Evolutionary conservation across 202 grass and related monocot genomes (phyloP).

Genomic region (Carex arenaria): DNA sequence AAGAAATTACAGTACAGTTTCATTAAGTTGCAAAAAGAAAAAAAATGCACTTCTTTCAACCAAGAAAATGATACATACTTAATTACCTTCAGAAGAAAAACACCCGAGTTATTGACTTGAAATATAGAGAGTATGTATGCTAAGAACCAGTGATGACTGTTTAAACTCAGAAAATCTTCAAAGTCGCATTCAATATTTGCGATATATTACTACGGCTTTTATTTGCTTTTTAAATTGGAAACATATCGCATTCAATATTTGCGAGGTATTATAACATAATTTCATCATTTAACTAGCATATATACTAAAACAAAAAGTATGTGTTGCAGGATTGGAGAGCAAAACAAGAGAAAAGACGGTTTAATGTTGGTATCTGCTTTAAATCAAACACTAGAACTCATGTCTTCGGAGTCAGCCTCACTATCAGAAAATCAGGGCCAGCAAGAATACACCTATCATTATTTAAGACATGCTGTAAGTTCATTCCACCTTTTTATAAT

Average conservation of each 20-base stretch:
- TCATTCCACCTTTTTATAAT: not conserved
- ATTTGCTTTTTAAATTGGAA: too few relatives aligned
- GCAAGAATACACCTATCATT: constrained; percentile 12
- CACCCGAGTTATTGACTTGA: not conserved
- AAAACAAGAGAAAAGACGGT: constrained; percentile 31
- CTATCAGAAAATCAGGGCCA: not conserved
- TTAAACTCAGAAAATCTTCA: not conserved
- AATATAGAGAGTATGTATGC: not conserved
- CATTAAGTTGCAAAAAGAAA: not conserved
- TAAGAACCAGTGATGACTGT: not conserved
- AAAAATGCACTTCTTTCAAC: not conserved
- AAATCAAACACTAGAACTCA: constrained; percentile 30
- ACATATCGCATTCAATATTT: too few relatives aligned
- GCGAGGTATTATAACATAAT: not conserved
- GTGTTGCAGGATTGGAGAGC: constrained; percentile 16
- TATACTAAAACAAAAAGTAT: not conserved
- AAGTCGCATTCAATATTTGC: not conserved
- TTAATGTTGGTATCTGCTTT: constrained; percentile 27
- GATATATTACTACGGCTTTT: not conserved
- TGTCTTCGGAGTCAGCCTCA: constrained; percentile 27
- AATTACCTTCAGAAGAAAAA: not conserved
- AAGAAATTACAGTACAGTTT: not conserved
- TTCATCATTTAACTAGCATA: not conserved
- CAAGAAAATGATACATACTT: not conserved
- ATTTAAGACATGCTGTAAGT: constrained; percentile 46